A percentile compares a stretch with the other conserved stretches of the same genome.
Conservation (phyloP, 1,284 basidiomycete genomes). For the Ceratobasidium sp. region DNA sequence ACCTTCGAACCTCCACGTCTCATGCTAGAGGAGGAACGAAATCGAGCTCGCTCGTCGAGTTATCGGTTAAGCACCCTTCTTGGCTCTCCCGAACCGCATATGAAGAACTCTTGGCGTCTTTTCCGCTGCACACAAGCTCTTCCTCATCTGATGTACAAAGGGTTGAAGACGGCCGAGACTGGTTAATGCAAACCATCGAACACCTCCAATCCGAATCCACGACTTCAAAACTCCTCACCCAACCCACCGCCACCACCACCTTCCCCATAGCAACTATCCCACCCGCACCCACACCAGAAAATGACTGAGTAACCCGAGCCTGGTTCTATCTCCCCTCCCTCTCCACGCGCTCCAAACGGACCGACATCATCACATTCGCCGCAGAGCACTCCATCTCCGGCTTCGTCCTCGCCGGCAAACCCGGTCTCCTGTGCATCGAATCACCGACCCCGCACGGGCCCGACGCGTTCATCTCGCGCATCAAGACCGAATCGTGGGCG, state of each 20-base stretch:
- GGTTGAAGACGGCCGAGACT: slow-evolving; percentile 42
- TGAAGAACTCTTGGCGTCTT: slow-evolving; percentile 29
- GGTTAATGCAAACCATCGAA: slow-evolving; percentile 45
- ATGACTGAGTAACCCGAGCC: slow-evolving; percentile 39
- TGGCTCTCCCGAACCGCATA: slow-evolving; percentile 43
- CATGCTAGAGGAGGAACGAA: not conserved
- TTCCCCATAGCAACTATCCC: not conserved
- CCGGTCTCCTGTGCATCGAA: slow-evolving; percentile 50
- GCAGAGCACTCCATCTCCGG: slow-evolving; percentile 47
- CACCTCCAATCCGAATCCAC: slow-evolving; percentile 37
- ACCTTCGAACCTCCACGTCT: not conserved
- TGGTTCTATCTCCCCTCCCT: slow-evolving; percentile 51
- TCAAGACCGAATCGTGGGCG: slow-evolving; percentile 50
- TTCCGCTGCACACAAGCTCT: slow-evolving; percentile 19
- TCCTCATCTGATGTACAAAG: slow-evolving; percentile 19
- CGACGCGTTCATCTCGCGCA: slow-evolving; percentile 46
- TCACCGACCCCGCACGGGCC: slow-evolving; percentile 41
- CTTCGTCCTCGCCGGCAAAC: slow-evolving; percentile 50
- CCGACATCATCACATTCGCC: slow-evolving; percentile 49
- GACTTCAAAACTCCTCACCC: slow-evolving; percentile 6
- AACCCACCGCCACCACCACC: not conserved
- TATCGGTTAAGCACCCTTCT: slow-evolving; percentile 39
- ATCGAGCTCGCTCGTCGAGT: slow-evolving; percentile 8
- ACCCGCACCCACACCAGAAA: not conserved
- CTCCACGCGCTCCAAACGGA: slow-evolving; percentile 49